These are phyloP conservation scores for Talaromyces amestolkiae DNA, from an alignment of 2,329 filamentous ascomycete genomes.

Conservation along the genomic window DNA sequence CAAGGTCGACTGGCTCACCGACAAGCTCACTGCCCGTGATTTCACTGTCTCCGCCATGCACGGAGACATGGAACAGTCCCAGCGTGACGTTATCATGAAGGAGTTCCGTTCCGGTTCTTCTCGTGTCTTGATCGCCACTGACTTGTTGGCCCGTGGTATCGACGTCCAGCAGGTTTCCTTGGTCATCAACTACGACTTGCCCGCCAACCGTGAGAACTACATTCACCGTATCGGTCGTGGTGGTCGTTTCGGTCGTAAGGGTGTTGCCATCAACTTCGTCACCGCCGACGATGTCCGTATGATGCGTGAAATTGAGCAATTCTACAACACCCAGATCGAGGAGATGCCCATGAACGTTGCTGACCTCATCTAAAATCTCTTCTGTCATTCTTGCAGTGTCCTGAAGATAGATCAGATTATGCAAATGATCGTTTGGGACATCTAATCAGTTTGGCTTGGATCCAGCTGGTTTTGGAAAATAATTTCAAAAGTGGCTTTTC, in stretches of 20 bases:
- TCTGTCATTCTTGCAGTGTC: slow-evolving; percentile 22
- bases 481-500: slow-evolving; percentile 40
- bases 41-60: slow-evolving; percentile 99
- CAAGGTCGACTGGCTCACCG: slow-evolving; percentile 99
- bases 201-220: slow-evolving; percentile 99
- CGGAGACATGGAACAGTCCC: slow-evolving; percentile 97
- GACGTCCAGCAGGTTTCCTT: slow-evolving; percentile 99
- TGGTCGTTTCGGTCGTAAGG: slow-evolving; percentile 99
- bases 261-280: slow-evolving; percentile 99
- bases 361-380: slow-evolving; percentile 48
- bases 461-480: slow-evolving; percentile 22
- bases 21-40: slow-evolving; percentile 97
- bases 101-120: slow-evolving; percentile 99
- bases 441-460: slow-evolving; percentile 19
- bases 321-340: slow-evolving; percentile 99
- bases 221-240: slow-evolving; percentile 99
- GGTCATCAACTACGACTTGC: slow-evolving; percentile 99
- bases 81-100: slow-evolving; percentile 99
- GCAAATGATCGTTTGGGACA: slow-evolving; percentile 13
- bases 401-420: slow-evolving; percentile 7
- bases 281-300: slow-evolving; percentile 98
- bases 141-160: slow-evolving; percentile 97
- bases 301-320: slow-evolving; percentile 99
- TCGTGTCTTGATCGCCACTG: slow-evolving; percentile 96
- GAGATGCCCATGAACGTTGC: slow-evolving; percentile 98